A percentile compares a stretch with the other conserved stretches of the same genome.
Evolutionary conservation across 768 basidiomycete species (phyloP).

Genomic region (Boletus sensibilis): DNA sequence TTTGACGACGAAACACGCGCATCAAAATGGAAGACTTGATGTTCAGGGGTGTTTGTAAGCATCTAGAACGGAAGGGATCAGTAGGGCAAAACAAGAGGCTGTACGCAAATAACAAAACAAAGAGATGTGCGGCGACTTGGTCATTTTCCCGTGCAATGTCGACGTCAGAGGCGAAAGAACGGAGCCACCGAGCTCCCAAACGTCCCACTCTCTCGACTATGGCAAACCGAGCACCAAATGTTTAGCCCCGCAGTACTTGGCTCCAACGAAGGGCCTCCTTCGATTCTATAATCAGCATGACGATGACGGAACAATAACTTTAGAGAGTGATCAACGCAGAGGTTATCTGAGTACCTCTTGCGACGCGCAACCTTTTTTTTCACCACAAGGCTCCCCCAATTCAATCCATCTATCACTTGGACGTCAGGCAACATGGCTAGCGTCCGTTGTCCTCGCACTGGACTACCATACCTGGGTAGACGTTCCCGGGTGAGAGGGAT

Average conservation of each 20-base stretch:
- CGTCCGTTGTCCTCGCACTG: slow-evolving; percentile 9
- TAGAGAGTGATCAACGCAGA: background rate
- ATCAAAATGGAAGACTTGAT: slow-evolving; percentile 36
- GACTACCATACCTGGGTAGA: slow-evolving; percentile 12
- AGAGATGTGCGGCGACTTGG: slow-evolving; percentile 19
- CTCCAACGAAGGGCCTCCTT: background rate
- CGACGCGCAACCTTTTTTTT: background rate
- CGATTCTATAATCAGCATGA: background rate
- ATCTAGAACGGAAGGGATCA: slow-evolving; percentile 19
- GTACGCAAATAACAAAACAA: slow-evolving; percentile 15
- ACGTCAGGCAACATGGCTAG: background rate
- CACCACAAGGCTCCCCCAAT: background rate
- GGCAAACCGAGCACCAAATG: background rate
- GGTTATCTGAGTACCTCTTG: background rate
- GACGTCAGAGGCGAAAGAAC: background rate
- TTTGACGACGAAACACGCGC: slow-evolving; percentile 36
- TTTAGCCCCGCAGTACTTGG: background rate
- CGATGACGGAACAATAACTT: background rate
- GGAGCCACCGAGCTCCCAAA: background rate
- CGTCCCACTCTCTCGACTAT: background rate
- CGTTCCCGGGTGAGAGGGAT: background rate
- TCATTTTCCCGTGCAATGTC: slow-evolving; percentile 6
- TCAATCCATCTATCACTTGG: background rate
- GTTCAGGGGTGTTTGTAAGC: slow-evolving; percentile 26
- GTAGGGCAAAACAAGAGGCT: slow-evolving; percentile 22